These are phyloP conservation scores for Populus tomentosa DNA, from an alignment of 441 rosid genomes.

Conservation along the genomic window DNA sequence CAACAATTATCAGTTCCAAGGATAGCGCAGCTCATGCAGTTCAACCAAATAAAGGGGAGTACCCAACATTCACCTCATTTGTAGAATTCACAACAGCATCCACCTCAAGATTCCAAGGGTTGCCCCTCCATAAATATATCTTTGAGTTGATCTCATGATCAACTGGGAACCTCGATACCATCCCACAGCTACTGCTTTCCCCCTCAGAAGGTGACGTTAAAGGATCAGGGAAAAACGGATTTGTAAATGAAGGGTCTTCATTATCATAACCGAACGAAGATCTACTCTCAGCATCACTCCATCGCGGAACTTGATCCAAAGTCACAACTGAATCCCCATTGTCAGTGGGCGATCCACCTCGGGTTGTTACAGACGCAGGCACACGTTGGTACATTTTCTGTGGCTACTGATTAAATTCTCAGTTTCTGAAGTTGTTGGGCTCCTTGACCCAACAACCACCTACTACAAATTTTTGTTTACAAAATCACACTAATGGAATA, in stretches of 20 bases:
- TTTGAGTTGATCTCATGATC: slow-evolving; percentile 79
- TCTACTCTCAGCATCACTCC: slow-evolving; percentile 86
- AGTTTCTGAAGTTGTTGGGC: background rate
- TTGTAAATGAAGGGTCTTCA: slow-evolving; percentile 60
- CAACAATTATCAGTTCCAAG: background rate
- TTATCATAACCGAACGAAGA: slow-evolving; percentile 52
- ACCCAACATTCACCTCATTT: slow-evolving; percentile 58
- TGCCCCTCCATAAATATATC: slow-evolving; percentile 94
- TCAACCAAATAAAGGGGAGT: background rate
- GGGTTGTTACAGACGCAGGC: slow-evolving; percentile 52
- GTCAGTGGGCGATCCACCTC: slow-evolving; percentile 72
- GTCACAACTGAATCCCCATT: slow-evolving; percentile 74
- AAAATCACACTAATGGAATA: slow-evolving; percentile 13
- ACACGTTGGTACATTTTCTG: slow-evolving; percentile 64
- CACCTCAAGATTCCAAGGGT: slow-evolving; percentile 99
- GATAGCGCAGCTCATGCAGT: background rate
- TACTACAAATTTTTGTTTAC: background rate
- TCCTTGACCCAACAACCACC: background rate
- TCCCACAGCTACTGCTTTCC: slow-evolving; percentile 57
- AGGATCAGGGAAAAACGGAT: slow-evolving; percentile 74
- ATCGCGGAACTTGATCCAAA: slow-evolving; percentile 89
- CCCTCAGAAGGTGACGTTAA: slow-evolving; percentile 56
- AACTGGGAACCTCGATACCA: slow-evolving; percentile 80
- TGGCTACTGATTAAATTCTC: slow-evolving; percentile 21
- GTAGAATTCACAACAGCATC: slow-evolving; percentile 98